phyloP scores from a whole-genome alignment of 768 basidiomycete species.

The Tulasnella sp. region DNA sequence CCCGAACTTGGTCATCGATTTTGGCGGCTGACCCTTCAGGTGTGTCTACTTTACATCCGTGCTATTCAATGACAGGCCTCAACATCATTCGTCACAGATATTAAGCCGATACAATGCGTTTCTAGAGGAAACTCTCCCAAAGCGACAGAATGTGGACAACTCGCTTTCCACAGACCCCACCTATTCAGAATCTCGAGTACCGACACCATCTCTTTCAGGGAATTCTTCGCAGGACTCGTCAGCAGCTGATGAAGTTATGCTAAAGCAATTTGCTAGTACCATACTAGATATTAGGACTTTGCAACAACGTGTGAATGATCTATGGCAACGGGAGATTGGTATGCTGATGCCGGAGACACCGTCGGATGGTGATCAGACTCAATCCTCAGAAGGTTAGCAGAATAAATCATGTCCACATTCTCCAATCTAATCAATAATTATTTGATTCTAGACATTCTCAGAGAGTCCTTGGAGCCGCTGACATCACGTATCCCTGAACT shows the following conservation, averaged over 20 bases:
- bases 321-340: slow-evolving; percentile 61
- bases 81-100: slow-evolving; percentile 36
- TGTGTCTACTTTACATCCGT: slow-evolving; percentile 25
- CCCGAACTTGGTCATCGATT: slow-evolving; percentile 72
- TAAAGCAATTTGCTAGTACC: slow-evolving; percentile 52
- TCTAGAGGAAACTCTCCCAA: slow-evolving; percentile 47
- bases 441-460: slow-evolving; percentile 28
- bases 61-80: not conserved
- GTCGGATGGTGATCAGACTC: slow-evolving; percentile 26
- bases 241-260: slow-evolving; percentile 47
- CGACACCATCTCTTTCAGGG: too few species aligned
- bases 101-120: slow-evolving; percentile 67
- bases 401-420: not conserved
- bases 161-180: too few species aligned
- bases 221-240: too few species aligned
- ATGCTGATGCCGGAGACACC: slow-evolving; percentile 37
- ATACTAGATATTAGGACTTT: slow-evolving; percentile 56
- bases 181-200: slow-evolving; percentile 18
- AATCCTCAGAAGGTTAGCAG: slow-evolving; percentile 42
- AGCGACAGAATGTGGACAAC: slow-evolving; percentile 30
- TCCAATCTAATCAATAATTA: not conserved
- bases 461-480: slow-evolving; percentile 38
- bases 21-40: slow-evolving; percentile 87
- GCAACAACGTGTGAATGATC: slow-evolving; percentile 35
- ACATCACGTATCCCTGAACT: slow-evolving; percentile 42